Evolutionary conservation across 371 early-diverging fungal species (phyloP).

Genomic region (Mucor circinelloides): DNA sequence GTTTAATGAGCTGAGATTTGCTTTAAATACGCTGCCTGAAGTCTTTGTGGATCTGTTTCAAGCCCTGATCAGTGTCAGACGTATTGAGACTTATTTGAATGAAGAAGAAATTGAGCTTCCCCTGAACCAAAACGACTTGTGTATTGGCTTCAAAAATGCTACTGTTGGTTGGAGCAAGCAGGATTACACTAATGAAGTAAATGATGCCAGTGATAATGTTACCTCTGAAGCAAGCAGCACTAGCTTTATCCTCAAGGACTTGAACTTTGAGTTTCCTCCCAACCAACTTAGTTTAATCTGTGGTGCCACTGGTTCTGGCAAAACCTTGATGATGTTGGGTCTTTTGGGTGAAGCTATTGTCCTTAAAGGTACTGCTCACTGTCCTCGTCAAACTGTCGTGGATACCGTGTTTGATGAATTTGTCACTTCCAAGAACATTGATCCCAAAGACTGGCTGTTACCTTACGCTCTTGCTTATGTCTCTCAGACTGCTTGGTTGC

Average conservation of each 20-base stretch:
- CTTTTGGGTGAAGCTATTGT: slow-evolving; percentile 54
- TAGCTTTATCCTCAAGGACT: slow-evolving; percentile 45
- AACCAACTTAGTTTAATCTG: slow-evolving; percentile 57
- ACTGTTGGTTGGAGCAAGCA: slow-evolving; percentile 52
- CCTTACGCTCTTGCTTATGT: slow-evolving; percentile 73
- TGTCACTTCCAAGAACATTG: slow-evolving; percentile 38
- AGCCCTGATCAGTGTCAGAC: slow-evolving; percentile 41
- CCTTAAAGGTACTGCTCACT: slow-evolving; percentile 9
- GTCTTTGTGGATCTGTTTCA: slow-evolving; percentile 37
- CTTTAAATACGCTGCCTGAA: slow-evolving; percentile 58
- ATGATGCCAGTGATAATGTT: too few species aligned
- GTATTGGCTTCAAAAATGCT: slow-evolving; percentile 54
- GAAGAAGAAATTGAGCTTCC: slow-evolving; percentile 67
- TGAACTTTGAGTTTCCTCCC: slow-evolving; percentile 55
- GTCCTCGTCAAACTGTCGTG: slow-evolving; percentile 19
- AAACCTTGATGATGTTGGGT: slow-evolving; percentile 62
- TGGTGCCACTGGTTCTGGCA: slow-evolving; percentile 71
- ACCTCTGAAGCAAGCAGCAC: slow-evolving; percentile 39
- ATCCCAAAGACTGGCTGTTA: slow-evolving; percentile 32
- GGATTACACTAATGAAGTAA: slow-evolving; percentile 17
- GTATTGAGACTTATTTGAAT: slow-evolving; percentile 68
- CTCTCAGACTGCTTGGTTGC: slow-evolving; percentile 83
- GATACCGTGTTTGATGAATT: slow-evolving; percentile 36
- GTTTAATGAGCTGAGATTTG: slow-evolving; percentile 54
- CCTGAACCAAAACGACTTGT: not conserved